These are phyloP conservation scores for Pisolithus orientalis DNA, from an alignment of 768 basidiomycete genomes.

Conservation along the genomic window DNA sequence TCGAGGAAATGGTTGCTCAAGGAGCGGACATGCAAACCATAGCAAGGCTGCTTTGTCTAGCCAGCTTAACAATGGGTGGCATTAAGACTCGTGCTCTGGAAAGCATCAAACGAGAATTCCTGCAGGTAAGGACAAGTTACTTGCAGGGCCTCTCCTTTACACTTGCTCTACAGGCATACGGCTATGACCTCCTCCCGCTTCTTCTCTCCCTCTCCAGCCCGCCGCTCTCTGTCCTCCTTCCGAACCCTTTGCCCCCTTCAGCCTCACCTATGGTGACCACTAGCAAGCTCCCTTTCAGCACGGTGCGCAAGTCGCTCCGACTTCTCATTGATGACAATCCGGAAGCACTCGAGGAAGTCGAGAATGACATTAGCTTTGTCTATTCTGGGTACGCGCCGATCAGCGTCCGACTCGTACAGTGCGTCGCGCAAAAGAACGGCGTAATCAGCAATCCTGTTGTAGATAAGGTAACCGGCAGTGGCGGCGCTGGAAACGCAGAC, in stretches of 20 bases:
- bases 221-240: conserved; percentile 61
- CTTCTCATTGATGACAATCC: conserved; percentile 87
- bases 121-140: conserved; percentile 49
- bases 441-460: conserved; percentile 73
- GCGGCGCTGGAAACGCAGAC: conserved; percentile 39
- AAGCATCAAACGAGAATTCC: conserved; percentile 82
- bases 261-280: conserved; percentile 33
- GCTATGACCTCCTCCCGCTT: conserved; percentile 65
- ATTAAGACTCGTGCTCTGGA: conserved; percentile 86
- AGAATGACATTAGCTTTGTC: conserved; percentile 92
- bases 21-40: conserved; percentile 78
- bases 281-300: conserved; percentile 63
- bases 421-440: conserved; percentile 85
- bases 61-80: conserved; percentile 77
- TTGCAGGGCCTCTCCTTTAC: conserved; percentile 13
- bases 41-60: conserved; percentile 77
- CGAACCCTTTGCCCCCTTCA: conserved; percentile 58
- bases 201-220: conserved; percentile 59
- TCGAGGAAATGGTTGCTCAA: conserved; percentile 88
- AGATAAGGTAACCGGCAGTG: neutral
- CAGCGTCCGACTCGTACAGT: conserved; percentile 87
- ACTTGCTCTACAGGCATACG: conserved; percentile 50
- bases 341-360: conserved; percentile 72
- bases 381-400: conserved; percentile 98
- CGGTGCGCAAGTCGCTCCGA: conserved; percentile 76